Conservation (phyloP, 1,284 basidiomycete genomes). For the Cutaneotrichosporon cavernicola region DNA sequence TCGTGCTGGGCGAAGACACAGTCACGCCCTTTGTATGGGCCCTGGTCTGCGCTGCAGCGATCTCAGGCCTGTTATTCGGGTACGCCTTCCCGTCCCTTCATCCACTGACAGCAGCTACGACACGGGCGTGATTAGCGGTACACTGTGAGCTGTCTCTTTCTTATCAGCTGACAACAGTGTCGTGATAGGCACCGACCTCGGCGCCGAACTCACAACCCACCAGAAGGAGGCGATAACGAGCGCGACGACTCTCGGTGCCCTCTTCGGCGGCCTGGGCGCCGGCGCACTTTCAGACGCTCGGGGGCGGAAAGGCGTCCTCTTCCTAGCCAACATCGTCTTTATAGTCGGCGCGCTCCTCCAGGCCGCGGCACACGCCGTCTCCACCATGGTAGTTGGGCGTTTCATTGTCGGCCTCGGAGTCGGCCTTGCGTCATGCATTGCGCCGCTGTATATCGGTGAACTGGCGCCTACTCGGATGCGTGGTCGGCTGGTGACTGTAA, state of each 20-base stretch:
- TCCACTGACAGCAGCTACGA: constrained; percentile 59
- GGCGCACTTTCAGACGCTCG: constrained; percentile 70
- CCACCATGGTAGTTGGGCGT: constrained; percentile 71
- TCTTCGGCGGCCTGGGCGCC: constrained; percentile 68
- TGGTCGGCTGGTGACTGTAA: constrained; percentile 67
- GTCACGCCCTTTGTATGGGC: constrained; percentile 39
- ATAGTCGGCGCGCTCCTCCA: constrained; percentile 66
- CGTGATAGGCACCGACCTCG: constrained; percentile 68
- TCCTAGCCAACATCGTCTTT: constrained; percentile 70
- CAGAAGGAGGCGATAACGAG: constrained; percentile 81
- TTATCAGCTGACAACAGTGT: constrained; percentile 50
- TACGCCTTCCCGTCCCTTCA: constrained; percentile 1
- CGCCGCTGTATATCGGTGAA: constrained; percentile 80
- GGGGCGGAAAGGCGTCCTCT: constrained; percentile 68
- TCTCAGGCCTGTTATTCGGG: constrained; percentile 77
- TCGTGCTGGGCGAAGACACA: constrained; percentile 34
- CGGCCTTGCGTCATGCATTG: constrained; percentile 69
- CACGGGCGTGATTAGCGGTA: constrained; percentile 70
- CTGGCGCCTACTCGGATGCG: constrained; percentile 71
- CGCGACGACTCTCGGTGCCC: constrained; percentile 73
- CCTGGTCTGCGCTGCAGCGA: constrained; percentile 48
- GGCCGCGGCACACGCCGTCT: constrained; percentile 63
- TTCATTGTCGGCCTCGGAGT: constrained; percentile 64
- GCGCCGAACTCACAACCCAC: constrained; percentile 60
- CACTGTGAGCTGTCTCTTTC: constrained; percentile 21